phyloP scores from a whole-genome alignment of 1,284 basidiomycete genomes.

The Hemileia vastatrix region DNA sequence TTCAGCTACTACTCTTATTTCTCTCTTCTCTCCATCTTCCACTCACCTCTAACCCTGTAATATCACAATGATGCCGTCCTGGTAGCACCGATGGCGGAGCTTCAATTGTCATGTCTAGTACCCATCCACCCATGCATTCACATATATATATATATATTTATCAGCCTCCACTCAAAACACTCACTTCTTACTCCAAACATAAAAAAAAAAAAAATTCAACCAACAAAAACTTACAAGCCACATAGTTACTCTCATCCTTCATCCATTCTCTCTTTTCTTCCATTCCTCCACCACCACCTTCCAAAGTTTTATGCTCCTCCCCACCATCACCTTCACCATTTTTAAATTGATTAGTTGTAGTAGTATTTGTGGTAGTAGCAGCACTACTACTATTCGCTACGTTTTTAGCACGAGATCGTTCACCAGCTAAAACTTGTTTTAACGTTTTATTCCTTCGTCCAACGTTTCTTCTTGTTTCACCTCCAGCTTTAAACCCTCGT shows the following conservation, averaged over 20 bases:
- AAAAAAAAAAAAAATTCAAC: neutral
- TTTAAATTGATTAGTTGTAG: no score
- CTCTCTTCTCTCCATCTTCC: no score
- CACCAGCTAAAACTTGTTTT: constrained; percentile 15
- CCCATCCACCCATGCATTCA: no score
- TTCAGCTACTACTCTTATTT: neutral
- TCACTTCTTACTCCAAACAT: neutral
- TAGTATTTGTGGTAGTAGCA: no score
- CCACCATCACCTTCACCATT: no score
- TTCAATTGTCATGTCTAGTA: constrained; percentile 65
- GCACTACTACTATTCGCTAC: constrained; percentile 4
- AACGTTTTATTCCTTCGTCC: constrained; percentile 14
- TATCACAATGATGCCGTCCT: constrained; percentile 69
- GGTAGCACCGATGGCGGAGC: constrained; percentile 72
- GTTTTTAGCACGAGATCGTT: constrained; percentile 9
- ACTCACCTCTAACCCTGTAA: constrained; percentile 67
- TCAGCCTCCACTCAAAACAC: no score
- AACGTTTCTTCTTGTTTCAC: constrained; percentile 6
- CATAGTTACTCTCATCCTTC: no score
- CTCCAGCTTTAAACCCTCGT: constrained; percentile 15
- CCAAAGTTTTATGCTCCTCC: no score
- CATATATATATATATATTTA: no score
- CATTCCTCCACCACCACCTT: no score
- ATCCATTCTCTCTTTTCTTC: no score
- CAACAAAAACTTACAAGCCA: neutral